Base-by-base conservation (phyloP, 768 basidiomycete genomes). In the Lactarius akahatsu region DNA sequence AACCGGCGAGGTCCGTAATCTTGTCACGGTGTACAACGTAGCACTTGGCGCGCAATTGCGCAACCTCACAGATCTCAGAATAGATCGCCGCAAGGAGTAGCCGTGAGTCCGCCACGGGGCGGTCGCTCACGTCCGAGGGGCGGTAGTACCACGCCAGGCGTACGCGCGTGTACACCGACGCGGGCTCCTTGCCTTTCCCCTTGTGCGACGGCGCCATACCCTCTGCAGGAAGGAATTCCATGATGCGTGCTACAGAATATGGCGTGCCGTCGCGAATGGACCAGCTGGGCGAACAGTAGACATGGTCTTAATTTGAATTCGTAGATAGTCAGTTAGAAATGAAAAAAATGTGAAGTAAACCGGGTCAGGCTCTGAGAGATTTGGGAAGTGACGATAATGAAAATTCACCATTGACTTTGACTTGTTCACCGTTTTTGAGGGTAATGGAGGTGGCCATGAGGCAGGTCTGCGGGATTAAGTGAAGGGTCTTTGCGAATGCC, bases 131-230 rank as follows among this genome's bases (percentile, higher is more conserved):
- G 84, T 98, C 96, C 78, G 90, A 87, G 60, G 94, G 94, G 70
- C 96, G 92, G 80, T 98, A 97, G 80, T 96, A 98, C 87, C 95
- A 95, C 55, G 93, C 93, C 63, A 98, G 83, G 60, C 95, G 88
- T 70, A 94, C 94, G 74, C 92, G 90, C 71, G 90, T 88, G 76
- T 86, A 89, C 41, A 54, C 45, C 20, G 82, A 79, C 74, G 87
- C 87, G 72, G 86, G 86, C 73, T 85, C 85, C 71, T 84, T 84
- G 63, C 87, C 87, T 68, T 82, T 80, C 64, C 85, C 85, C 77
- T 85, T 91, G 74, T 70, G 73, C 2, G 72, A 74, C 30, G 73
- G 71, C 7, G 80, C 47, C 40, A 81, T 80, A 61, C 89, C 88
- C 76, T 89, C 87, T 11, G 92, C 88, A 40, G 91, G 90, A 20